Base-by-base conservation (phyloP, 2,329 filamentous ascomycete genomes). In the Verruconis gallopava region DNA sequence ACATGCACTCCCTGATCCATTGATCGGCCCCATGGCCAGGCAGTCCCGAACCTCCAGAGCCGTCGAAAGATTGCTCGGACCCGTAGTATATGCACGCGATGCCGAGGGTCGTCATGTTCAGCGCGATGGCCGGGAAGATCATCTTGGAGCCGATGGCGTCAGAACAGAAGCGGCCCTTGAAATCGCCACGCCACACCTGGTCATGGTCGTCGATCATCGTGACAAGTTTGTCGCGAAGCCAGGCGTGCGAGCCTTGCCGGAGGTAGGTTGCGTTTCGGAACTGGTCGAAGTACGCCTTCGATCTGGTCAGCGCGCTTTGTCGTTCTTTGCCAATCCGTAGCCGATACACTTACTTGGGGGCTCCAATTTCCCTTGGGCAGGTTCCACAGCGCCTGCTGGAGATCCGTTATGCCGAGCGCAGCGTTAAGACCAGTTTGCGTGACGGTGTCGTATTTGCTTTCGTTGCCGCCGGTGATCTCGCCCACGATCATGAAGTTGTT, bases 81-180 rank as follows among this genome's bases (percentile, higher is more conserved):
- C 50, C 51, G 39, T 53, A 53, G 44, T 53, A 53, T 20, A 53
- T 49, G 32, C 49, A 53, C 3, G 51, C 49, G n/a, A 53, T 53
- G 17, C 51, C 51, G 3, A 52, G 46, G 2, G 47, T 53, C 4
- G 39, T 48, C 11, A 53, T 40, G 33, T 52, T 51, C 3, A 53
- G 38, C 2, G 42, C 50, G 11, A 53, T 6, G 13, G 50, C 50
- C 5, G 46, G 40, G 37, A 48, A 36, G 9, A 42, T 39, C 14
- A 51, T 45, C 12, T 38, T 38, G 4, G 42, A n/a, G 3, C 46
- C 48, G 11, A 45, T 12, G 1, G 18, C 9, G 5, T 49, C 46
- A 2, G 45, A 46, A 34, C 49, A 52, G 40, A 53, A 53, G 1
- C 51, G 44, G 6, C 45, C 47, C 38, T 53, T 53, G 21, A 45